Base-by-base conservation (phyloP, 1,284 basidiomycete genomes). In the Rhizopogon parksii region DNA sequence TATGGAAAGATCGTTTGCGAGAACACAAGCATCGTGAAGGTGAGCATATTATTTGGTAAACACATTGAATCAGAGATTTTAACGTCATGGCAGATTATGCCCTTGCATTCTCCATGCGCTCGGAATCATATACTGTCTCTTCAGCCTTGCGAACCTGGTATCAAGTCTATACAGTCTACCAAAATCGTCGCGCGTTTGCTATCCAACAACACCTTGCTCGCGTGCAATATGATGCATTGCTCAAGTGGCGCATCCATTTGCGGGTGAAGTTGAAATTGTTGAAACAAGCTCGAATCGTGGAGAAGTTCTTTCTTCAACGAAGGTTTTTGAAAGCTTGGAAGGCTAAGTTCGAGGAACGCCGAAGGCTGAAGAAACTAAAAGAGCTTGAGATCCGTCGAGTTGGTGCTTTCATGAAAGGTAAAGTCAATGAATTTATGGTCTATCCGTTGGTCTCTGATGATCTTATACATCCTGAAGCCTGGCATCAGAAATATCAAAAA, bases 221-320 rank as follows among this genome's bases (percentile, higher is more conserved):
- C 51, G 56, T 78, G 30, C 70, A 71, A 17, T 78, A 73, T 57
- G 75, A 72, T 55, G 67, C 71, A 42, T 64, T 86, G 14, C 60
- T 79, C 5, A 61, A 60, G 14, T 89, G 87, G 86, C 77, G 83
- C 9, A 58, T 82, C 25, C 68, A 72, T 30, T 67, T 87, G 46
- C 76, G 79, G 14, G 66, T 71, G 15, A 76, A 74, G 49, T 56
- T 80, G 36, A 78, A 79, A 54, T 60, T 74, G 58, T 62, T 72
- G 38, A 81, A 79, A 57, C 75, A 84, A 55, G 86, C 84, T 4
- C 78, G 76, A 58, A 66, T 76, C 45, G 78, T 78, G 0, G 71
- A 80, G 56, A 78, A 73, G 52, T 79, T 73, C 53, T 76, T 88
- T 53, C 54, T 76, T 0, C 67, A 73, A 53, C 71, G 80, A 52